Evolutionary conservation across 1,284 basidiomycete genomes (phyloP).

Genomic region (Leucoagaricus sp.): DNA sequence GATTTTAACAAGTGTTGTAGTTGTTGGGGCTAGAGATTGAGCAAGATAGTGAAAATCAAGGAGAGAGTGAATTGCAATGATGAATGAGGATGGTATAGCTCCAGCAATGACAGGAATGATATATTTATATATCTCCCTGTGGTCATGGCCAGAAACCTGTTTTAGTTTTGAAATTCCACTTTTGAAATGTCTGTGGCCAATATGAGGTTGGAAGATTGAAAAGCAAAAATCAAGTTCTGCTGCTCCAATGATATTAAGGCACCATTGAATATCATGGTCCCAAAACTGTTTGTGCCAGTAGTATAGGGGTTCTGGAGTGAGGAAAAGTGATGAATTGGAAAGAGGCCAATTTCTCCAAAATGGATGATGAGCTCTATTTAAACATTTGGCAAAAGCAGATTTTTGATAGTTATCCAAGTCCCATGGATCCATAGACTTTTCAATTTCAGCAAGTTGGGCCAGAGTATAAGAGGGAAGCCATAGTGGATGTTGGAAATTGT

Average conservation of each 20-base stretch:
- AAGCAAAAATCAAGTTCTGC: background rate
- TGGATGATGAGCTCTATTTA: background rate
- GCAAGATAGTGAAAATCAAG: background rate
- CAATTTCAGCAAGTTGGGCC: background rate
- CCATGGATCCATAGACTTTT: background rate
- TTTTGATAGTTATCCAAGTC: background rate
- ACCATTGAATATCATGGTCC: background rate
- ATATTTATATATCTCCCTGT: background rate
- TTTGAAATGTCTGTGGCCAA: constrained; percentile 3
- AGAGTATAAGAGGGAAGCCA: background rate
- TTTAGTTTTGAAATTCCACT: background rate
- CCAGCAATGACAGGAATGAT: background rate
- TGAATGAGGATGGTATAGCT: background rate
- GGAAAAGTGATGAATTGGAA: background rate
- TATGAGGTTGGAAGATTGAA: background rate
- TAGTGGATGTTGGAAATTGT: background rate
- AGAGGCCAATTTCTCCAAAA: background rate
- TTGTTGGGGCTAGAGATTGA: background rate
- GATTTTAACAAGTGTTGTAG: background rate
- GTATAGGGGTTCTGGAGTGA: background rate
- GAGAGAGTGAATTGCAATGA: background rate
- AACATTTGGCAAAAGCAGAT: background rate
- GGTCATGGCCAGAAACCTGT: background rate
- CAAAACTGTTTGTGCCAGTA: background rate
- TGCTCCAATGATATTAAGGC: background rate